phyloP scores from a whole-genome alignment of 345 rosid species.

The Syzygium grande region DNA sequence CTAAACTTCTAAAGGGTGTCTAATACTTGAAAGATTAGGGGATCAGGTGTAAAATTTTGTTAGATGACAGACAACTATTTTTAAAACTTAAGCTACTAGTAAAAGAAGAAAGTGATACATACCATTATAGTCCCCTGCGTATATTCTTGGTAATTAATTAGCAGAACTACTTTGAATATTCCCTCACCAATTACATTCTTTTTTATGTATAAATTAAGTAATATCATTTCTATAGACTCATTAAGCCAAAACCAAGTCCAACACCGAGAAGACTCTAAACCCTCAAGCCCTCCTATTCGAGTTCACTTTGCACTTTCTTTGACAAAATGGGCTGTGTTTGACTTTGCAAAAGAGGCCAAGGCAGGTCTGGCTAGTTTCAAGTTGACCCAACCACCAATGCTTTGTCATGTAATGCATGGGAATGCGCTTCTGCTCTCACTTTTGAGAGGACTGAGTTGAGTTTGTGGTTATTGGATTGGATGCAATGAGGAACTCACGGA shows the following conservation, averaged over 20 bases:
- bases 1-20: too few species aligned
- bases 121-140: too few species aligned
- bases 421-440: neutral
- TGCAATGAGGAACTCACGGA: neutral
- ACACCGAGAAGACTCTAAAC: neutral
- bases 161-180: too few species aligned
- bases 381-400: neutral
- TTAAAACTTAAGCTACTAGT: neutral
- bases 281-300: neutral
- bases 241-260: neutral
- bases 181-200: too few species aligned
- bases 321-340: neutral
- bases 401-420: neutral
- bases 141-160: too few species aligned
- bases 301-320: neutral
- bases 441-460: neutral
- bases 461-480: neutral
- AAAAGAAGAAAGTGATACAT: too few species aligned
- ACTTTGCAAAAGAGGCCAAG: neutral
- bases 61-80: too few species aligned
- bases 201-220: neutral
- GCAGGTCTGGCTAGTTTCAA: neutral
- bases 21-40: neutral
- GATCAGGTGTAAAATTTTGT: neutral
- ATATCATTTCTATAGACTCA: neutral